Conservation (phyloP, 1,284 basidiomycete species). For the Puccinia triticina region DNA sequence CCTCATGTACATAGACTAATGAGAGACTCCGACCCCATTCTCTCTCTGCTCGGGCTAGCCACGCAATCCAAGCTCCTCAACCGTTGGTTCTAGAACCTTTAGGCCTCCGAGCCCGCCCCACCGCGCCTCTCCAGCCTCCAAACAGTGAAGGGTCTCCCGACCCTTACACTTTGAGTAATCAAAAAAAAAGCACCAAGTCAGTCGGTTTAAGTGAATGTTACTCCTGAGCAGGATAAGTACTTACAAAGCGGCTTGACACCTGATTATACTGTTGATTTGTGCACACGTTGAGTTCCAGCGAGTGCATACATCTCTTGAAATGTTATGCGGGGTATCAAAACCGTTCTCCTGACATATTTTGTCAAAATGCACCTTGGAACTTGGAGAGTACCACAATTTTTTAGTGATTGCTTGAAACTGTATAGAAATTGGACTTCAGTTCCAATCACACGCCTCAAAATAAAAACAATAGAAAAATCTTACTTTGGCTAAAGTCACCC, state of each 20-base stretch:
- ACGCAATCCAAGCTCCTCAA: too few relatives aligned
- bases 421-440: not conserved
- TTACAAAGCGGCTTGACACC: not conserved
- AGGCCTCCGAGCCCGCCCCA: too few relatives aligned
- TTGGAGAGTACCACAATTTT: not conserved
- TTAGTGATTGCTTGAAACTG: not conserved
- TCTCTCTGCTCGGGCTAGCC: too few relatives aligned
- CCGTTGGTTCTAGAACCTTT: too few relatives aligned
- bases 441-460: not conserved
- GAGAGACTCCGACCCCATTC: too few relatives aligned
- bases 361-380: not conserved
- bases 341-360: not conserved
- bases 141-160: too few relatives aligned
- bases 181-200: not conserved
- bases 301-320: too few relatives aligned
- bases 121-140: too few relatives aligned
- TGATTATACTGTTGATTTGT: not conserved
- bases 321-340: not conserved
- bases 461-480: not conserved
- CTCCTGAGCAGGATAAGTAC: not conserved
- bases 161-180: too few relatives aligned
- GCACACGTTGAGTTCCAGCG: slow-evolving; percentile 5
- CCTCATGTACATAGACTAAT: too few relatives aligned
- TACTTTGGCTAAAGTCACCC: not conserved
- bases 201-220: not conserved